Evolutionary conservation across 106 monocot genomes (phyloP).

Genomic region (Acorus calamus): DNA sequence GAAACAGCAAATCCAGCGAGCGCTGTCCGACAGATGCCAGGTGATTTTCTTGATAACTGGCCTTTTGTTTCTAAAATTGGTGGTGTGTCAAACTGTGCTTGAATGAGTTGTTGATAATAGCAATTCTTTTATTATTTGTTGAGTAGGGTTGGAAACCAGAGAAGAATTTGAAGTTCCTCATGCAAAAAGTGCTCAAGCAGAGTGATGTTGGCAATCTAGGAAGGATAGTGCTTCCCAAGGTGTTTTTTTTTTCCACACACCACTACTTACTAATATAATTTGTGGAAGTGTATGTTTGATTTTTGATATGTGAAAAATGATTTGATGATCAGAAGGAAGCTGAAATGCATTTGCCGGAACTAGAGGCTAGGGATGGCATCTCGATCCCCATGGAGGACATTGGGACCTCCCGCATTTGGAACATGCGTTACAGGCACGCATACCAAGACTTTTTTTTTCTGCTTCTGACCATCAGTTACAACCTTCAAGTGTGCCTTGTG

Average conservation of each 20-base stretch:
- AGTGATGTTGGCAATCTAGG: constrained; percentile 94
- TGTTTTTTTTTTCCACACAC: constrained; percentile 19
- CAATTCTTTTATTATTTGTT: neutral
- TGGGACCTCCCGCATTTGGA: constrained; percentile 70
- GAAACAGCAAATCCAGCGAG: too few relatives aligned
- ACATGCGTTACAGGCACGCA: constrained; percentile 81
- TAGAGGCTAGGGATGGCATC: constrained; percentile 82
- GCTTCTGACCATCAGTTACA: too few relatives aligned
- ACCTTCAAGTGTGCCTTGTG: too few relatives aligned
- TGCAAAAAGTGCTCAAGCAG: constrained; percentile 95
- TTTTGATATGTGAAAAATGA: too few relatives aligned
- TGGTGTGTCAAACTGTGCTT: too few relatives aligned
- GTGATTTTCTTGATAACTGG: constrained; percentile 1
- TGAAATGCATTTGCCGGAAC: constrained; percentile 80
- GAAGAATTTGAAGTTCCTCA: constrained; percentile 81
- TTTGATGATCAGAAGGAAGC: constrained; percentile 65
- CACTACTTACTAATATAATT: too few relatives aligned
- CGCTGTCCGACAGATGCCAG: constrained; percentile 32
- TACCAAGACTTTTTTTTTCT: too few relatives aligned
- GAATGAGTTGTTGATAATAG: too few relatives aligned
- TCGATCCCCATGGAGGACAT: constrained; percentile 92
- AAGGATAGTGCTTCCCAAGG: constrained; percentile 94
- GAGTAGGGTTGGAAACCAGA: constrained; percentile 47
- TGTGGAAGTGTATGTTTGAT: too few relatives aligned
- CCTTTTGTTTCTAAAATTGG: neutral